These are phyloP conservation scores for Amanita brunnescens DNA, from an alignment of 768 basidiomycete genomes.

Conservation along the genomic window DNA sequence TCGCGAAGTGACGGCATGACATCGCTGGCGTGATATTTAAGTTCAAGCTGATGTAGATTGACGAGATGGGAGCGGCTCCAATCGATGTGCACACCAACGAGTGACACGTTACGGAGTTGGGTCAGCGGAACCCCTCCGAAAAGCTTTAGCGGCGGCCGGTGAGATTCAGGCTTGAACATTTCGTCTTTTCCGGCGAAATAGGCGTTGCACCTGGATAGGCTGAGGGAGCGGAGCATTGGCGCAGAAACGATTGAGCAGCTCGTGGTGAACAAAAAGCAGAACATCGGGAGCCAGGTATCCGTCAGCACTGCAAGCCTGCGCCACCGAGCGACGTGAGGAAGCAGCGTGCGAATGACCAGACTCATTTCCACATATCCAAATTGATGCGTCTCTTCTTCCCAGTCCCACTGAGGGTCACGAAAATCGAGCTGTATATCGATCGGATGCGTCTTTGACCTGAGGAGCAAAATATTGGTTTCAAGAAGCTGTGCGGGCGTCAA, in stretches of 20 bases:
- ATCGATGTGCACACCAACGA: conserved; percentile 51
- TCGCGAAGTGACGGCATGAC: conserved; percentile 45
- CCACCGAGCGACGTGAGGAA: conserved; percentile 41
- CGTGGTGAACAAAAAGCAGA: conserved; percentile 38
- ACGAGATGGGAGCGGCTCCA: conserved; percentile 35
- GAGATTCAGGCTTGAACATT: conserved; percentile 32
- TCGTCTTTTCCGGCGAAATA: conserved; percentile 40
- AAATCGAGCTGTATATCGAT: conserved; percentile 49
- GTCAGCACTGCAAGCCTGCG: conserved; percentile 38
- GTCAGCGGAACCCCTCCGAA: conserved; percentile 31
- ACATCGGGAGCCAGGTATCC: conserved; percentile 55
- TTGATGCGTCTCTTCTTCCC: conserved; percentile 40
- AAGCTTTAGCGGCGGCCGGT: conserved; percentile 32
- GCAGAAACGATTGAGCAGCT: conserved; percentile 19
- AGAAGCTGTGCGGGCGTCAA: conserved; percentile 26
- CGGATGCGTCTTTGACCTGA: conserved; percentile 36
- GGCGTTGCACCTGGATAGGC: conserved; percentile 48
- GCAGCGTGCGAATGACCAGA: conserved; percentile 32
- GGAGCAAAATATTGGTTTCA: conserved; percentile 29
- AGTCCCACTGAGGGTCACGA: conserved; percentile 49
- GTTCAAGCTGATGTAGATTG: conserved; percentile 37
- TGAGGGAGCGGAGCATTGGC: conserved; percentile 31
- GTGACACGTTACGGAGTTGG: conserved; percentile 30
- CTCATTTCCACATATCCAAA: conserved; percentile 38
- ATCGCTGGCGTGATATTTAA: conserved; percentile 48